Percentiles rank a stretch among this genome's conserved stretches.
Conservation (phyloP, 2,329 filamentous ascomycete genomes). For the Escovopsis sp. region DNA sequence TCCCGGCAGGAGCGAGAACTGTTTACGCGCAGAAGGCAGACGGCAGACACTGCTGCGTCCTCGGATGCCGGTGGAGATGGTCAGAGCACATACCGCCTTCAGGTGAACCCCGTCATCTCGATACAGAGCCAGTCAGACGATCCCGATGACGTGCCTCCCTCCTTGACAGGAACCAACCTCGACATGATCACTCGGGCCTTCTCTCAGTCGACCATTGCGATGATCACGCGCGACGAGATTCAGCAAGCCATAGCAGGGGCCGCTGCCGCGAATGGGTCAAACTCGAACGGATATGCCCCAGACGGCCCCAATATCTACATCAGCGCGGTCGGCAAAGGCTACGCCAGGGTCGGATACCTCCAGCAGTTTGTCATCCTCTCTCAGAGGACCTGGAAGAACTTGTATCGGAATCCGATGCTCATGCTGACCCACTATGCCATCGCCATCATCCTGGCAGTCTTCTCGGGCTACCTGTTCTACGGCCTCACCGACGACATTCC, state of each 20-base stretch:
- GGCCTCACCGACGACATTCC: slow-evolving; percentile 90
- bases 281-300: slow-evolving; percentile 36
- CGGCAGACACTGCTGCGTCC: slow-evolving; percentile 47
- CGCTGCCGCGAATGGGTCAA: slow-evolving; percentile 48
- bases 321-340: slow-evolving; percentile 59
- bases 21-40: slow-evolving; percentile 62
- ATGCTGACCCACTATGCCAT: slow-evolving; percentile 99
- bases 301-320: slow-evolving; percentile 34
- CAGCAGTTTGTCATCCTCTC: slow-evolving; percentile 85
- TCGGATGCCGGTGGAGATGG: slow-evolving; percentile 41
- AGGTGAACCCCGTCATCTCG: slow-evolving; percentile 26
- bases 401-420: slow-evolving; percentile 93
- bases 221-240: slow-evolving; percentile 64
- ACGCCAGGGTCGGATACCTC: slow-evolving; percentile 62
- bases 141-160: slow-evolving; percentile 47
- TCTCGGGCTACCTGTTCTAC: slow-evolving; percentile 92
- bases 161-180: slow-evolving; percentile 56
- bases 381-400: slow-evolving; percentile 84
- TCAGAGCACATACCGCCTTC: slow-evolving; percentile 35
- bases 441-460: slow-evolving; percentile 82
- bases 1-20: slow-evolving; percentile 80
- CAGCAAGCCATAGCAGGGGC: slow-evolving; percentile 50
- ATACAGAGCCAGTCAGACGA: slow-evolving; percentile 54
- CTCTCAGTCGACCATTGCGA: slow-evolving; percentile 61
- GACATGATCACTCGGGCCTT: slow-evolving; percentile 70